These are phyloP conservation scores for Onygena corvina DNA, from an alignment of 2,329 filamentous ascomycete species.

Conservation along the genomic window DNA sequence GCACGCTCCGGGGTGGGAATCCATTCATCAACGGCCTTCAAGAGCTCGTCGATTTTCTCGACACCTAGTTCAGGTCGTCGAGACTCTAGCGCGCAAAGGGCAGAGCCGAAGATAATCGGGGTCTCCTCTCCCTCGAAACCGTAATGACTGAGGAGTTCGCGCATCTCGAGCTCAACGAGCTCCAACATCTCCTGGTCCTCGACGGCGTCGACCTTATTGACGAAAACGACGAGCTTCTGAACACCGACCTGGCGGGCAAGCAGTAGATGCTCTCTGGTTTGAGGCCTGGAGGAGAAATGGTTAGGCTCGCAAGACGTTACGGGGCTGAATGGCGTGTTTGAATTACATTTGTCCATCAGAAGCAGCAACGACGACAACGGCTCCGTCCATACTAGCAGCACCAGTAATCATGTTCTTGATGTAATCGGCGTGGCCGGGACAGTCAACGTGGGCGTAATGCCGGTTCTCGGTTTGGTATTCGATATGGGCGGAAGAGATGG, in stretches of 20 bases:
- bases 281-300: slow-evolving; percentile 50
- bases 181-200: slow-evolving; percentile 99
- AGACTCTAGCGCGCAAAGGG: slow-evolving; percentile 82
- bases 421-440: slow-evolving; percentile 99
- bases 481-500: slow-evolving; percentile 95
- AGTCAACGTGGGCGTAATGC: slow-evolving; percentile 99
- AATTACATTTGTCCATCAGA: slow-evolving; percentile 90
- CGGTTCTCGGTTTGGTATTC: slow-evolving; percentile 90
- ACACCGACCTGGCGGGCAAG: slow-evolving; percentile 97
- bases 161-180: slow-evolving; percentile 99
- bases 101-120: slow-evolving; percentile 92
- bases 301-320: slow-evolving; percentile 15
- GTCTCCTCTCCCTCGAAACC: slow-evolving; percentile 98
- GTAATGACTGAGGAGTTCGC: slow-evolving; percentile 82
- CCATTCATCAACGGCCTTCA: slow-evolving; percentile 83
- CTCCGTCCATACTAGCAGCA: slow-evolving; percentile 98
- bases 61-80: slow-evolving; percentile 77
- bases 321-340: not conserved
- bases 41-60: slow-evolving; percentile 79
- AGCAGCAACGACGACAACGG: slow-evolving; percentile 95
- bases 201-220: slow-evolving; percentile 97
- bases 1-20: slow-evolving; percentile 92
- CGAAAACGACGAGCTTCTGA: slow-evolving; percentile 95
- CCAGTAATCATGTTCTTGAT: slow-evolving; percentile 99
- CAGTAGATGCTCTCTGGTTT: slow-evolving; percentile 95